A percentile compares a stretch with the other conserved stretches of the same genome.
Conservation (phyloP, 345 rosid species). For the Sonneratia alba region DNA sequence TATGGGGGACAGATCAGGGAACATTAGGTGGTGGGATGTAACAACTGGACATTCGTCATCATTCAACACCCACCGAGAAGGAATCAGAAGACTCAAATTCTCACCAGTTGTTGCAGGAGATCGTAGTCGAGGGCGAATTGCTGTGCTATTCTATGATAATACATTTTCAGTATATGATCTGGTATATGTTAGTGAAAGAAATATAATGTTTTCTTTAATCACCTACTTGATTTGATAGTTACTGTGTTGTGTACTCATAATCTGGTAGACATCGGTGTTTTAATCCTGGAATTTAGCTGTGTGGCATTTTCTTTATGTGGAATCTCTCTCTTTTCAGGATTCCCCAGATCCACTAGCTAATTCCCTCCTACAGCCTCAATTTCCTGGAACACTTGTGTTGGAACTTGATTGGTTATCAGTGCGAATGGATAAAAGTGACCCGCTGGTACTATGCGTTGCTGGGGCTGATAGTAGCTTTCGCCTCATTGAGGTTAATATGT, state of each 20-base stretch:
- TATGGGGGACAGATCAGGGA: conserved; percentile 79
- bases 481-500: conserved; percentile 73
- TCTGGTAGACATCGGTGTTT: background rate
- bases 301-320: background rate
- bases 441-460: conserved; percentile 81
- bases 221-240: background rate
- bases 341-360: conserved; percentile 90
- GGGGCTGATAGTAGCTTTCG: conserved; percentile 98
- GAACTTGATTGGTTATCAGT: conserved; percentile 94
- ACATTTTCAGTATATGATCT: conserved; percentile 92
- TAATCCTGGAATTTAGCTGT: background rate
- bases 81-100: conserved; percentile 86
- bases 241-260: background rate
- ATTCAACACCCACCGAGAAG: conserved; percentile 83
- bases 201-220: conserved; percentile 1
- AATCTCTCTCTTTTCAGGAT: conserved; percentile 47
- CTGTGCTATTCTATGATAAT: conserved; percentile 88
- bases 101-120: conserved; percentile 95
- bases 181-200: conserved; percentile 37
- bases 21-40: conserved; percentile 99
- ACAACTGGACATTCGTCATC: conserved; percentile 93
- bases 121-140: conserved; percentile 87
- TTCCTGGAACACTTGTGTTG: conserved; percentile 93
- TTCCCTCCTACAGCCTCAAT: conserved; percentile 88
- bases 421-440: conserved; percentile 70